Percentiles rank a stretch among this genome's conserved stretches.
These are phyloP conservation scores for Curvularia sp. DNA, from an alignment of 2,329 filamentous ascomycete species.

Conservation along the genomic window DNA sequence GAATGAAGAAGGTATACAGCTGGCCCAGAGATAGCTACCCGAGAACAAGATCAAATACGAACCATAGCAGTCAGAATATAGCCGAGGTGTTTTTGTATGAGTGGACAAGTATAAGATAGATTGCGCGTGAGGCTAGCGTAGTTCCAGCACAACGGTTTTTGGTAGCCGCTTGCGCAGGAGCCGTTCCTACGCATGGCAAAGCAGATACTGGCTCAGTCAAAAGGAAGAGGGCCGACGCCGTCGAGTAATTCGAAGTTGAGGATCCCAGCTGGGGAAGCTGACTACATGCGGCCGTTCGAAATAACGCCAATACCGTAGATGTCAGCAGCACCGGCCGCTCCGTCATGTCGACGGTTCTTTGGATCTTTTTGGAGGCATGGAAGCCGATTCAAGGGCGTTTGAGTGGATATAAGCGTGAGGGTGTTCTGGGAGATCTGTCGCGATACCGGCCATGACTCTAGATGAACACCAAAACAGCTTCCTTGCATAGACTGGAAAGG, in stretches of 20 bases:
- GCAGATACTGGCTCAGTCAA: neutral
- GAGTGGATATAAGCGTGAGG: neutral
- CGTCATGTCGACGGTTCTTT: too few relatives aligned
- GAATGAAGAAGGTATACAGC: constrained; percentile 6
- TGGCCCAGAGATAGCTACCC: constrained; percentile 2
- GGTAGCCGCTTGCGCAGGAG: constrained; percentile 5
- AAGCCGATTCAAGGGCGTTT: too few relatives aligned
- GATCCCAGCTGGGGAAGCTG: neutral
- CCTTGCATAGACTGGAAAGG: constrained; percentile 10
- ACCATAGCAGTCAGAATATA: neutral
- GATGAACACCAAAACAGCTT: constrained; percentile 23
- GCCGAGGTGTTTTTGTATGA: neutral
- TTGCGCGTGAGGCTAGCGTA: neutral
- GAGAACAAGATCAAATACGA: neutral
- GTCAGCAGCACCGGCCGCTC: too few relatives aligned
- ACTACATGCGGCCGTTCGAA: neutral
- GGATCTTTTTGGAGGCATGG: too few relatives aligned
- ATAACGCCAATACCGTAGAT: neutral
- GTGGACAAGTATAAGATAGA: neutral
- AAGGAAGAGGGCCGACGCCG: neutral
- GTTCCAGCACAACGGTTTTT: constrained; percentile 4
- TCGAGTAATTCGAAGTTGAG: neutral
- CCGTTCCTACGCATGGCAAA: neutral
- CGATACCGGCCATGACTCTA: constrained; percentile 24
- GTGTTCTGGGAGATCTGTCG: constrained; percentile 19